Conservation (phyloP, 2,329 filamentous ascomycete genomes). For the Pestalotiopsis sp. region DNA sequence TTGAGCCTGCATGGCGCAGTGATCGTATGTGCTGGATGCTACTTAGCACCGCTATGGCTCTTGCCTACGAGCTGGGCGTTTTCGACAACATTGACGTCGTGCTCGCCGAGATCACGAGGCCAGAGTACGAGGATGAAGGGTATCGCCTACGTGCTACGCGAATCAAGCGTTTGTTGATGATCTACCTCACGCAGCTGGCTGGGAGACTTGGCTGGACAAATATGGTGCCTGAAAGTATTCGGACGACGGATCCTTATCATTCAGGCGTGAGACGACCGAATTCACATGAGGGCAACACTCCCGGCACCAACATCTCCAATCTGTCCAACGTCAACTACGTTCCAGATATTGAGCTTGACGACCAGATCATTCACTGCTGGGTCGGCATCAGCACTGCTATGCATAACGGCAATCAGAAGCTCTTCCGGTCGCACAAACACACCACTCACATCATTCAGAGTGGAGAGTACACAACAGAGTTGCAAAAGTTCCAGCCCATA, state of each 20-base stretch:
- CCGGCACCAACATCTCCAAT: constrained; percentile 59
- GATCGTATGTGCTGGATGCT: constrained; percentile 99
- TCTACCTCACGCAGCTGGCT: constrained; percentile 93
- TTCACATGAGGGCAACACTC: constrained; percentile 60
- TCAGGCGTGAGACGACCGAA: constrained; percentile 46
- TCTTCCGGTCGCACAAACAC: constrained; percentile 85
- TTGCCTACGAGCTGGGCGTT: constrained; percentile 92
- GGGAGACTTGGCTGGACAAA: constrained; percentile 90
- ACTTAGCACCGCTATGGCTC: constrained; percentile 83
- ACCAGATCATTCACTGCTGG: constrained; percentile 84
- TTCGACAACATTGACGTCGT: constrained; percentile 87
- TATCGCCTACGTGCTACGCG: constrained; percentile 79
- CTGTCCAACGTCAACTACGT: constrained; percentile 65
- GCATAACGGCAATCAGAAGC: constrained; percentile 83
- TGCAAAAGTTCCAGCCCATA: constrained; percentile 80
- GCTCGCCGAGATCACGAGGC: constrained; percentile 60
- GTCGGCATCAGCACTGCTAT: constrained; percentile 90
- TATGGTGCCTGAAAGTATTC: constrained; percentile 77
- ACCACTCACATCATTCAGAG: constrained; percentile 88
- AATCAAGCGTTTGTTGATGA: constrained; percentile 82
- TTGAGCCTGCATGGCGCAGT: constrained; percentile 92
- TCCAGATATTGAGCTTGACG: constrained; percentile 66
- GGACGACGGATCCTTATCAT: constrained; percentile 59
- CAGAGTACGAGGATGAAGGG: constrained; percentile 72
- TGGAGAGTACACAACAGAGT: constrained; percentile 77